Conservation (phyloP, 345 rosid genomes). For the Citrus cavaleriei region DNA sequence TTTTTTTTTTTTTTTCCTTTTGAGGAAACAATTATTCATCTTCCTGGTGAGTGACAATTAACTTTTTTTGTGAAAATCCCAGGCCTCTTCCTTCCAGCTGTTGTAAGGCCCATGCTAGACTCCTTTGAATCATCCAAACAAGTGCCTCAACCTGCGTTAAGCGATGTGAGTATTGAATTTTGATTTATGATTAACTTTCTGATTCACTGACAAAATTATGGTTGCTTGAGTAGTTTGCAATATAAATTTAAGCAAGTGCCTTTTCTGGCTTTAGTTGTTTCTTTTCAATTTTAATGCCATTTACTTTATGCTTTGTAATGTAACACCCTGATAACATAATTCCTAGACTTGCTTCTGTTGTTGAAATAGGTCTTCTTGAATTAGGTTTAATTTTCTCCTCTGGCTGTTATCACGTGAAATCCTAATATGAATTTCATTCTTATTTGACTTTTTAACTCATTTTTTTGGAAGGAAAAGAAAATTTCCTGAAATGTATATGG, state of each 20-base stretch:
- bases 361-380: background rate
- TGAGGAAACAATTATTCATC: background rate
- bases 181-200: background rate
- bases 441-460: background rate
- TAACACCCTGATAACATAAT: background rate
- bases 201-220: background rate
- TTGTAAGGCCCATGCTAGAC: conserved; percentile 90
- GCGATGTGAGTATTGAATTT: conserved; percentile 56
- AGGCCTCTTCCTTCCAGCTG: conserved; percentile 96
- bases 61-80: conserved; percentile 17
- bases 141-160: conserved; percentile 71
- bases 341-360: background rate
- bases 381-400: background rate
- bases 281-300: background rate
- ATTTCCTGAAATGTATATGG: background rate
- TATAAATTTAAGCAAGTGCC: conserved; percentile 46
- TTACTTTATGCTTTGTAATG: background rate
- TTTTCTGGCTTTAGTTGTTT: conserved; percentile 60
- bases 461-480: background rate
- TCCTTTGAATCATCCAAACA: conserved; percentile 81
- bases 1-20: background rate
- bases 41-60: background rate
- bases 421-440: background rate
- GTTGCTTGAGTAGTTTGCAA: background rate
- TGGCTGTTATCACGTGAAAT: background rate